Percentiles rank a stretch among this genome's conserved stretches.
These are phyloP conservation scores for Dunaliella salina DNA, from an alignment of 163 green algal genomes.

Conservation along the genomic window DNA sequence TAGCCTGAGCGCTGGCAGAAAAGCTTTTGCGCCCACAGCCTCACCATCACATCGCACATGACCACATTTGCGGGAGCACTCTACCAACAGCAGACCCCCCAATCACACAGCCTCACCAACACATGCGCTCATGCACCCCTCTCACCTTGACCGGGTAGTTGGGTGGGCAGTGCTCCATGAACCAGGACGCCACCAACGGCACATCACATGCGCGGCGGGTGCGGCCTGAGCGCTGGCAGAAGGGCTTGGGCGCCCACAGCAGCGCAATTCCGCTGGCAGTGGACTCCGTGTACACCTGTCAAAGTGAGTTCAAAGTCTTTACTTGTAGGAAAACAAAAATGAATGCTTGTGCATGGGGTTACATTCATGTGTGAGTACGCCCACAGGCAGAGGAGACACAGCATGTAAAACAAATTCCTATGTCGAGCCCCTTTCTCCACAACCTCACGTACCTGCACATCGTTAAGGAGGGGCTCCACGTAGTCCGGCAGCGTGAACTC, in stretches of 20 bases:
- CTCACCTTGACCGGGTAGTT: slow-evolving; percentile 88
- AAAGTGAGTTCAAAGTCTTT: background rate
- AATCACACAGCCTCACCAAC: background rate
- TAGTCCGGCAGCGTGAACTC: slow-evolving; percentile 75
- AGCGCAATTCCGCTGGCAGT: slow-evolving; percentile 89
- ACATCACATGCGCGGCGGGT: slow-evolving; percentile 87
- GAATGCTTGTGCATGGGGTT: no score
- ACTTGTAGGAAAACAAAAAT: no score
- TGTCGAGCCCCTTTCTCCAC: no score
- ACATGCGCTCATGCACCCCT: background rate
- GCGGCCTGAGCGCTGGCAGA: slow-evolving; percentile 84
- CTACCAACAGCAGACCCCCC: background rate
- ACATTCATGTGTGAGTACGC: no score
- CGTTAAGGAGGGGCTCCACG: slow-evolving; percentile 73
- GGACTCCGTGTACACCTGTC: slow-evolving; percentile 78
- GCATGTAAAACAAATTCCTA: no score
- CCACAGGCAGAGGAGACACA: no score
- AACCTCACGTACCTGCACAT: slow-evolving; percentile 7
- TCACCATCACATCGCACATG: no score
- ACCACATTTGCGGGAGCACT: background rate
- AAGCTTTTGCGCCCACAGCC: slow-evolving; percentile 89
- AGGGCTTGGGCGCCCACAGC: slow-evolving; percentile 91
- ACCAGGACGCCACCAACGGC: slow-evolving; percentile 93
- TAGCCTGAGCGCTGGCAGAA: slow-evolving; percentile 88
- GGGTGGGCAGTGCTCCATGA: slow-evolving; percentile 88